Base-by-base conservation (phyloP, 2,329 filamentous ascomycete genomes). In the Pyrenophora teres region DNA sequence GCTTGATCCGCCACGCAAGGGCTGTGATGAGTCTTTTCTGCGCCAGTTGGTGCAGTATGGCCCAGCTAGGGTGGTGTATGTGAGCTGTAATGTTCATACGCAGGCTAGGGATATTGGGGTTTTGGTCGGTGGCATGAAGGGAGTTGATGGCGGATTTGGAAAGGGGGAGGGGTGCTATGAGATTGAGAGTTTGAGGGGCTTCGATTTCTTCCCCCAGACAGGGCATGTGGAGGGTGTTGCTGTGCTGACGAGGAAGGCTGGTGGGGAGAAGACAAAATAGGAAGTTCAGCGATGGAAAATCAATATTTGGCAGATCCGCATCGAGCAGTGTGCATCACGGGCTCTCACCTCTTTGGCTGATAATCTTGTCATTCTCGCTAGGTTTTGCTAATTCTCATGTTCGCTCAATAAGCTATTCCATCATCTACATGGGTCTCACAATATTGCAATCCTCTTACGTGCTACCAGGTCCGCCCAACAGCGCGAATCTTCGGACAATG, bases 81-180 rank as follows among this genome's bases (percentile, higher is more conserved):
- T 99, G 35, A 96, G 90, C 70, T 99, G 94, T 67, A 99, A 99
- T 68, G 94, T 99, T 59, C 94, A 99, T 71, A 97, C 93, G 7
- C 94, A 97, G 81, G 94, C 94, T 12, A 80, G 94, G 46, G 94
- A 99, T 74, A 87, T 99, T 0, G 94, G 92, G 0, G 85, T 93
- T 55, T 76, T 99, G 65, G 91, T 97, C 1, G 82, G 87, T 31
- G 92, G 92, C 0, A 75, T 84, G 65, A 72, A 73, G 40, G 68
- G 73, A 13, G 66, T 74, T 15, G 69, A 76, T 58, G 69, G 66
- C 37, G 63, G 71, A 12, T 70, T 54, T 55, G 70, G 64, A 10
- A 56, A 16, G 66, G 77, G 63, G 59, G 73, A 76, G 41, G 74
- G 71, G 8, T 65, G 69, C 50, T 99, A 97, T 75, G 85, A 87